phyloP scores from a whole-genome alignment of 345 rosid species.

The Pistacia integerrima region DNA sequence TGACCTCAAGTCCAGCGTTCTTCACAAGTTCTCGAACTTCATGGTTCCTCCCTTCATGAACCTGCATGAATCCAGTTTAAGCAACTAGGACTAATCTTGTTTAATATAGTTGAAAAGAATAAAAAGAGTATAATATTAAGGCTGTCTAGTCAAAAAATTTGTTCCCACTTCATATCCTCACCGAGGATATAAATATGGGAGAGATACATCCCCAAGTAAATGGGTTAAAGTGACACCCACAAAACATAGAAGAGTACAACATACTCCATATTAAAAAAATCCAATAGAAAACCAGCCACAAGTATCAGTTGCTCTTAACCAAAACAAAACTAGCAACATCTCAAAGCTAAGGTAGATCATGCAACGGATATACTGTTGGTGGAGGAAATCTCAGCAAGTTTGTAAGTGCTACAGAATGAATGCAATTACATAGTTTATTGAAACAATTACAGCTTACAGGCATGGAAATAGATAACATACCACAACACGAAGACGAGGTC shows the following conservation, averaged over 20 bases:
- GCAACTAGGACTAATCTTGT: not conserved
- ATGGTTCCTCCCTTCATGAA: constrained; percentile 96
- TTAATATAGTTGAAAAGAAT: not conserved
- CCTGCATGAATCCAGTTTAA: constrained; percentile 48
- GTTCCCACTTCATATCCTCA: not conserved
- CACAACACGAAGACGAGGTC: constrained; percentile 85
- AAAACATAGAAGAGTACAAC: not conserved
- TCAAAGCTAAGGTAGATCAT: not conserved
- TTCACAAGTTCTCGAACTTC: constrained; percentile 96
- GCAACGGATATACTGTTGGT: not conserved
- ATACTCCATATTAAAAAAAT: not conserved
- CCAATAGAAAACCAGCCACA: not conserved
- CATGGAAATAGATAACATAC: constrained; percentile 34
- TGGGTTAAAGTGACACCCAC: not conserved
- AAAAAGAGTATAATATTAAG: not conserved
- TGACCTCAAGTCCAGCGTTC: constrained; percentile 93
- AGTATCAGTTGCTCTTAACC: not conserved
- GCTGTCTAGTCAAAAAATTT: not conserved
- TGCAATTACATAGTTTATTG: not conserved
- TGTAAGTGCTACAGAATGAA: not conserved
- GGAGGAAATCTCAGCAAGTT: not conserved
- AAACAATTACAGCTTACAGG: not conserved
- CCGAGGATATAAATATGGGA: not conserved
- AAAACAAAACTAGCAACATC: not conserved
- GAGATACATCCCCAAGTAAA: not conserved